These are phyloP conservation scores for Boletus barrowsii DNA, from an alignment of 768 basidiomycete species.

Conservation along the genomic window DNA sequence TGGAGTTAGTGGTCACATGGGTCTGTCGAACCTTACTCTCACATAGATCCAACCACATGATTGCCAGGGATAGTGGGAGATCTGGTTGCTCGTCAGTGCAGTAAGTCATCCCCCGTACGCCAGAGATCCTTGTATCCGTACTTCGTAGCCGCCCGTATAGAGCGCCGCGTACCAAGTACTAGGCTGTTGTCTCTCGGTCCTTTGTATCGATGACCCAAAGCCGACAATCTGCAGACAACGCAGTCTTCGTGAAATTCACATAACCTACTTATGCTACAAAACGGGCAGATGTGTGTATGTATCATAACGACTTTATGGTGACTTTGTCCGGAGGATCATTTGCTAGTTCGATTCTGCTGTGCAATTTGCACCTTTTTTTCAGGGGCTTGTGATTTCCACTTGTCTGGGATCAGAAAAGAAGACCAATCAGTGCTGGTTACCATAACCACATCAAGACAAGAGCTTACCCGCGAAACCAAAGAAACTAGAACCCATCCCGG, in stretches of 20 bases:
- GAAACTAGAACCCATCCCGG: conserved; percentile 14
- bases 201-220: no score
- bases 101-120: no score
- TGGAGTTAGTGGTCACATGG: no score
- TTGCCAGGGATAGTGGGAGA: no score
- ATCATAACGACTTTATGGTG: background rate
- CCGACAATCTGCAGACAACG: no score
- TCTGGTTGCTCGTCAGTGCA: no score
- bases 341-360: conserved; percentile 9
- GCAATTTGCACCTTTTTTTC: conserved; percentile 20
- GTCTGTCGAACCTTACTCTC: no score
- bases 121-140: no score
- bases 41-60: no score
- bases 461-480: conserved; percentile 22
- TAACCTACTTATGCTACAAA: background rate
- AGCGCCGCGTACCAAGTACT: no score
- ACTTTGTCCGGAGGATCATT: background rate
- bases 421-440: background rate
- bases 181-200: no score
- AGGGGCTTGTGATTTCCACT: conserved; percentile 21
- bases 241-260: background rate
- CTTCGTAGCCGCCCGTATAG: no score
- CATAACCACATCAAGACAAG: background rate
- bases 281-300: background rate
- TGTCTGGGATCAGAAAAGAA: conserved; percentile 11